A percentile compares a stretch with the other conserved stretches of the same genome.
These are phyloP conservation scores for Sanguinoderma infundibulare DNA, from an alignment of 1,284 basidiomycete species.

Conservation along the genomic window DNA sequence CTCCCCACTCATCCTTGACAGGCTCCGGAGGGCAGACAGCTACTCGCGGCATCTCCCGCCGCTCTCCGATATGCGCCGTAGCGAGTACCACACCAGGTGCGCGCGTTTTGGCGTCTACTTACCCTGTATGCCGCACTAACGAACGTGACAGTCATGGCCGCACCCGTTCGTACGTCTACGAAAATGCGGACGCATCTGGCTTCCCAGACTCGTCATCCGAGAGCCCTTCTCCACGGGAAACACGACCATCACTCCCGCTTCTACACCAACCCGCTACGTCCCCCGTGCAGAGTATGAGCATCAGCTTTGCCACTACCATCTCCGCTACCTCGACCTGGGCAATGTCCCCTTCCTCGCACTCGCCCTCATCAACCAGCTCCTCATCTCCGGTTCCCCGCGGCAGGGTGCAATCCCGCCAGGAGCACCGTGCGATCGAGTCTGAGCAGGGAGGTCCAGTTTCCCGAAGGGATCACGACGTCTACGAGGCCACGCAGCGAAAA, in stretches of 20 bases:
- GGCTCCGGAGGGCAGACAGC: conserved; percentile 5
- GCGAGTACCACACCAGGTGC: conserved; percentile 7
- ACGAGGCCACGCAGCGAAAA: neutral
- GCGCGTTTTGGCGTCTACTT: neutral
- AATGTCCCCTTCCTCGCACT: conserved; percentile 10
- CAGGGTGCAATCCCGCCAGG: neutral
- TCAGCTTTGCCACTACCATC: conserved; percentile 12
- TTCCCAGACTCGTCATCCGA: neutral
- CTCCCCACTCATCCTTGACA: conserved; percentile 1
- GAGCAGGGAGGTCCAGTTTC: conserved; percentile 1
- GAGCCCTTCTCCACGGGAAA: conserved; percentile 1
- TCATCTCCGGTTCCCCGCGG: neutral
- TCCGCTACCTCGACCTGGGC: conserved; percentile 15
- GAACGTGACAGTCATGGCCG: conserved; percentile 3
- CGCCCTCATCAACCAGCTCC: conserved; percentile 12
- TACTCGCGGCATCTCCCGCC: conserved; percentile 8
- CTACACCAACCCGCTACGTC: neutral
- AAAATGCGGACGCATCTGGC: neutral
- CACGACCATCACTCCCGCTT: neutral
- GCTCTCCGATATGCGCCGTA: conserved; percentile 1
- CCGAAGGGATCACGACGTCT: conserved; percentile 2
- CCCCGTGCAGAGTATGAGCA: conserved; percentile 15
- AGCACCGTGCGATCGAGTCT: conserved; percentile 5
- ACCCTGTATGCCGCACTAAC: neutral
- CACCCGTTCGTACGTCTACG: conserved; percentile 2